These are phyloP conservation scores for Yamadazyma nakazawae DNA, from an alignment of 805 yeast genomes.

Conservation along the genomic window DNA sequence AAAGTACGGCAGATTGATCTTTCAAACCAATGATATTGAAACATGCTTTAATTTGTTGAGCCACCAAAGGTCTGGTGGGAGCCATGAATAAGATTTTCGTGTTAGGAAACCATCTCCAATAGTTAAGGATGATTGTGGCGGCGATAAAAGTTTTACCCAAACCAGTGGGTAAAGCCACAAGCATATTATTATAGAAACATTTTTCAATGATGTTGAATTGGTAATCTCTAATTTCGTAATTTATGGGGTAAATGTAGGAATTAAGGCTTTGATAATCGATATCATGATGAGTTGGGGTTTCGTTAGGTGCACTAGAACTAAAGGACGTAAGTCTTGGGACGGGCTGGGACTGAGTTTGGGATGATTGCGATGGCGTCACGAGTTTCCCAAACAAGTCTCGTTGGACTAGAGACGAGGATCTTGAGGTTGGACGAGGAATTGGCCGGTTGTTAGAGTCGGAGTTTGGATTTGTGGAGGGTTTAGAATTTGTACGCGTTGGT, in stretches of 20 bases:
- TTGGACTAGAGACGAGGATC: not conserved
- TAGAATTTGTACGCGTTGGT: not conserved
- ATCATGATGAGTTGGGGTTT: slow-evolving; percentile 23
- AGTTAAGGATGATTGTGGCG: slow-evolving; percentile 88
- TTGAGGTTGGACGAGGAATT: not conserved
- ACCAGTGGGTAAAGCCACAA: slow-evolving; percentile 96
- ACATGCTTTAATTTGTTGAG: slow-evolving; percentile 95
- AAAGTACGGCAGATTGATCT: slow-evolving; percentile 71
- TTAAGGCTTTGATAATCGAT: slow-evolving; percentile 20
- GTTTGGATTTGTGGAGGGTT: not conserved
- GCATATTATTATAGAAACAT: slow-evolving; percentile 67
- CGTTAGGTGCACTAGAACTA: slow-evolving; percentile 1
- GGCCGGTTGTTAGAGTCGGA: not conserved
- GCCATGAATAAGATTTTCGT: slow-evolving; percentile 92
- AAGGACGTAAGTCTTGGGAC: slow-evolving; percentile 6
- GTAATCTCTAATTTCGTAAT: slow-evolving; percentile 80
- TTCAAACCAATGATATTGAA: slow-evolving; percentile 79
- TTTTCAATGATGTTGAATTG: slow-evolving; percentile 76
- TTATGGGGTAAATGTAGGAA: slow-evolving; percentile 78
- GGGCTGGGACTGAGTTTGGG: not conserved
- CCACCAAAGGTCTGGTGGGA: slow-evolving; percentile 93
- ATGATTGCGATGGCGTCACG: not conserved
- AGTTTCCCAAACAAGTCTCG: slow-evolving; percentile 13
- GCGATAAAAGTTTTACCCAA: slow-evolving; percentile 97
- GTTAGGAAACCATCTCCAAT: slow-evolving; percentile 74